phyloP scores from a whole-genome alignment of 2,329 filamentous ascomycete genomes.

The Aspergillus chevalieri region DNA sequence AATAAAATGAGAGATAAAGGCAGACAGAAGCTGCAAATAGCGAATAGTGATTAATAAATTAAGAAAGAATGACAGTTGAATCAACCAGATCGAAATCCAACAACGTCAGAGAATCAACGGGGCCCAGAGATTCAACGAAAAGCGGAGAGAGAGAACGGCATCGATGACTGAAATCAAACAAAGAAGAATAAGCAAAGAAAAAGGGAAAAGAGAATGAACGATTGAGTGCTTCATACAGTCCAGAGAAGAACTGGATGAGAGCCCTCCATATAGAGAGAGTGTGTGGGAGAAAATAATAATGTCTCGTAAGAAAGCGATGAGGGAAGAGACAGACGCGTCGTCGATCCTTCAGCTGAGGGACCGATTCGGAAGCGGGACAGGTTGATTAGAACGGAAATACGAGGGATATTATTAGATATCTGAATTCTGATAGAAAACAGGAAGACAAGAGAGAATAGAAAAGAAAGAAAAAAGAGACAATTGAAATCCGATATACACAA shows the following conservation, averaged over 20 bases:
- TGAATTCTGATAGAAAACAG: no score
- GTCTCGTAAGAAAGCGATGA: slow-evolving; percentile 2
- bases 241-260: slow-evolving; percentile 10
- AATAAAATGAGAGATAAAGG: slow-evolving; percentile 2
- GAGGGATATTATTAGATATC: no score
- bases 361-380: no score
- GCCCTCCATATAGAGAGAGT: slow-evolving; percentile 19
- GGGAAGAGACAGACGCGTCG: slow-evolving; percentile 3
- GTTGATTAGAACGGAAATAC: no score
- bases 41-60: slow-evolving; percentile 1
- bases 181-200: slow-evolving; percentile 1
- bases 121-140: slow-evolving; percentile 5
- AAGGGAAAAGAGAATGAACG: slow-evolving; percentile 10
- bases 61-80: slow-evolving; percentile 5
- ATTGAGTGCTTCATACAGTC: slow-evolving; percentile 11
- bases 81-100: background rate
- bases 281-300: slow-evolving; percentile 4
- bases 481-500: no score
- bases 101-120: slow-evolving; percentile 2
- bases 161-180: background rate
- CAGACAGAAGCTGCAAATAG: slow-evolving; percentile 1
- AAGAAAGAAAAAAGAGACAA: no score
- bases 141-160: background rate
- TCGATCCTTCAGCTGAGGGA: background rate
- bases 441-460: no score